Evolutionary conservation across 2,329 filamentous ascomycete species (phyloP).

Genomic region (Tolypocladium inflatum): DNA sequence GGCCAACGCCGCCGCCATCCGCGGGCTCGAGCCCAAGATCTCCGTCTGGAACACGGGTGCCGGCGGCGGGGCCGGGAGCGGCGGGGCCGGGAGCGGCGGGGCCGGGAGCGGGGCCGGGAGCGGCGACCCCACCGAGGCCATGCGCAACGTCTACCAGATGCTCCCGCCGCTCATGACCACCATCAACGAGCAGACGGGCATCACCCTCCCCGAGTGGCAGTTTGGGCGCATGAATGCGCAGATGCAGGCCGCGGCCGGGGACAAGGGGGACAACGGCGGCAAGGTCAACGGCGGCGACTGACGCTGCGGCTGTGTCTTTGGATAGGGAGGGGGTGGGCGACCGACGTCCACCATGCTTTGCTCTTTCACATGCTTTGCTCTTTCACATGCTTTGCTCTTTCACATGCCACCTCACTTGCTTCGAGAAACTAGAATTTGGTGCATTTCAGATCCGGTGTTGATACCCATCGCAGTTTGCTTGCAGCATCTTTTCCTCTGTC

Average conservation of each 20-base stretch:
- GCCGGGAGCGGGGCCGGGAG: conserved; percentile 28
- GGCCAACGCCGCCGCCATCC: conserved; percentile 67
- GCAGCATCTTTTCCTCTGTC: neutral
- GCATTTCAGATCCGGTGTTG: neutral
- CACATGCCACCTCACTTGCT: too few species aligned
- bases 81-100: conserved; percentile 22
- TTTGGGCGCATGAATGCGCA: conserved; percentile 38
- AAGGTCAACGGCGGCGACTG: too few species aligned
- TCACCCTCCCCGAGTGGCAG: conserved; percentile 70
- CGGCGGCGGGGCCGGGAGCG: conserved; percentile 28
- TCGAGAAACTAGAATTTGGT: neutral
- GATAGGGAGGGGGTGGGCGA: too few species aligned
- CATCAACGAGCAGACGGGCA: conserved; percentile 83
- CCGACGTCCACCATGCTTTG: too few species aligned
- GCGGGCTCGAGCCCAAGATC: conserved; percentile 79
- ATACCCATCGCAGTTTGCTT: neutral
- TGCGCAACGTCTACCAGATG: conserved; percentile 77
- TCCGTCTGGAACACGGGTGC: conserved; percentile 76
- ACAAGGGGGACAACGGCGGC: conserved; percentile 4
- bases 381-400: too few species aligned
- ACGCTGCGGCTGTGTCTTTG: too few species aligned
- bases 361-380: too few species aligned
- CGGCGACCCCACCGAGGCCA: conserved; percentile 43
- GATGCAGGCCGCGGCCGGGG: conserved; percentile 17
- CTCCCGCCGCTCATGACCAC: conserved; percentile 75